Evolutionary conservation across 352 stramenopile species (phyloP).

Genomic region (Pythium brassicae): DNA sequence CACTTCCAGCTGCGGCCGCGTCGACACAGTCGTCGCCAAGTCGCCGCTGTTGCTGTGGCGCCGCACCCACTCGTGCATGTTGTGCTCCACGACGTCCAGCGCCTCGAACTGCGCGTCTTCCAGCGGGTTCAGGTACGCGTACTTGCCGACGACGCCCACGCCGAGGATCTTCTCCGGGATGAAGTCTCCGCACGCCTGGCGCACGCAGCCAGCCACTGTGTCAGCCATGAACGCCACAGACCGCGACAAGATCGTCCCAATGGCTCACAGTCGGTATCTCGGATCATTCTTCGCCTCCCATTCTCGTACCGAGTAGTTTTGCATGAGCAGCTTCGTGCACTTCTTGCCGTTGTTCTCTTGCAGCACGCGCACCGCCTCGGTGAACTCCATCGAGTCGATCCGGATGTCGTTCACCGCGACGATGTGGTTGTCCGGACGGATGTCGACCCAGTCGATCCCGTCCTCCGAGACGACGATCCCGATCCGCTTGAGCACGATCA

Average conservation of each 20-base stretch:
- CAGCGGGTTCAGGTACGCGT: slow-evolving; percentile 66
- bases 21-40: slow-evolving; percentile 18
- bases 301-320: slow-evolving; percentile 68
- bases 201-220: background rate
- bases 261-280: too few species aligned
- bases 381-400: slow-evolving; percentile 82
- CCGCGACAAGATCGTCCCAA: too few species aligned
- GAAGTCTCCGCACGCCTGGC: slow-evolving; percentile 71
- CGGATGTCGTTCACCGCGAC: slow-evolving; percentile 85
- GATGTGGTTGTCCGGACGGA: slow-evolving; percentile 82
- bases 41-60: slow-evolving; percentile 24
- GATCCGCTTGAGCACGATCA: slow-evolving; percentile 84
- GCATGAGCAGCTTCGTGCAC: slow-evolving; percentile 85
- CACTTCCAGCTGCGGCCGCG: slow-evolving; percentile 9
- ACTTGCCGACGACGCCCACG: slow-evolving; percentile 75
- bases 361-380: slow-evolving; percentile 66
- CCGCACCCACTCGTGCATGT: slow-evolving; percentile 55
- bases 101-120: slow-evolving; percentile 31
- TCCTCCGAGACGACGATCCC: slow-evolving; percentile 66
- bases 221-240: background rate
- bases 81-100: slow-evolving; percentile 33
- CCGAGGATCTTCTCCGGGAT: slow-evolving; percentile 86
- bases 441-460: slow-evolving; percentile 76
- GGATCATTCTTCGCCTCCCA: too few species aligned
- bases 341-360: slow-evolving; percentile 85